These are phyloP conservation scores for Dunaliella primolecta DNA, from an alignment of 139 green algal genomes.

Conservation along the genomic window DNA sequence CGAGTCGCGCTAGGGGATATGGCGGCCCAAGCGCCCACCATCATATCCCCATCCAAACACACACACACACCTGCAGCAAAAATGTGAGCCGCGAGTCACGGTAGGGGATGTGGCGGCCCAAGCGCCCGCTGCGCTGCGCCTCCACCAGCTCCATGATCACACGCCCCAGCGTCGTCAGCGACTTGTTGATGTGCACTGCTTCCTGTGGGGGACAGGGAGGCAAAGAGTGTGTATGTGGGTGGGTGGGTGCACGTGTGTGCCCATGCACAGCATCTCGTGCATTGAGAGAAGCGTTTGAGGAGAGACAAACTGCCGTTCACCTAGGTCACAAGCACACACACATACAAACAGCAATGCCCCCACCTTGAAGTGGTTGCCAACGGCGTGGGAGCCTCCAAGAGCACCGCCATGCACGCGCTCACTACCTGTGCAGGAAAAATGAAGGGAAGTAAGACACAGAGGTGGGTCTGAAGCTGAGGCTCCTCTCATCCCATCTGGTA, in stretches of 20 bases:
- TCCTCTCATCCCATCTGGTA: too few relatives aligned
- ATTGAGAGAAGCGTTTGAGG: too few relatives aligned
- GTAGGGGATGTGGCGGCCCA: conserved; percentile 87
- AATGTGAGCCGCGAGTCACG: conserved; percentile 94
- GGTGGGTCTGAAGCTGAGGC: too few relatives aligned
- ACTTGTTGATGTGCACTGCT: conserved; percentile 89
- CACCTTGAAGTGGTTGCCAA: conserved; percentile 88
- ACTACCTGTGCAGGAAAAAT: conserved; percentile 63
- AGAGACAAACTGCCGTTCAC: too few relatives aligned
- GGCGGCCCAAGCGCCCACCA: conserved; percentile 37
- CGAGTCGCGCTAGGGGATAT: conserved; percentile 95
- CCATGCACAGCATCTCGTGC: background rate
- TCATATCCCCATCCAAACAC: conserved; percentile 37
- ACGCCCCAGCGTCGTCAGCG: conserved; percentile 83
- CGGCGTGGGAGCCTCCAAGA: conserved; percentile 60
- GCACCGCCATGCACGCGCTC: conserved; percentile 67
- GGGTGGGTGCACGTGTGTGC: background rate
- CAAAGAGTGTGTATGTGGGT: background rate
- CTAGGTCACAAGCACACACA: too few relatives aligned
- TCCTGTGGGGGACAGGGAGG: too few relatives aligned
- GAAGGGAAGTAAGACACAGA: too few relatives aligned
- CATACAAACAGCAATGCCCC: too few relatives aligned
- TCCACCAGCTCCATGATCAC: conserved; percentile 90
- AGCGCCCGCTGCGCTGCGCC: conserved; percentile 38
- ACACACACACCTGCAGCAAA: conserved; percentile 78